Evolutionary conservation across 345 rosid genomes (phyloP), one percentile per base, ranked within the genome.

Genomic region (Gossypium anomalum): DNA sequence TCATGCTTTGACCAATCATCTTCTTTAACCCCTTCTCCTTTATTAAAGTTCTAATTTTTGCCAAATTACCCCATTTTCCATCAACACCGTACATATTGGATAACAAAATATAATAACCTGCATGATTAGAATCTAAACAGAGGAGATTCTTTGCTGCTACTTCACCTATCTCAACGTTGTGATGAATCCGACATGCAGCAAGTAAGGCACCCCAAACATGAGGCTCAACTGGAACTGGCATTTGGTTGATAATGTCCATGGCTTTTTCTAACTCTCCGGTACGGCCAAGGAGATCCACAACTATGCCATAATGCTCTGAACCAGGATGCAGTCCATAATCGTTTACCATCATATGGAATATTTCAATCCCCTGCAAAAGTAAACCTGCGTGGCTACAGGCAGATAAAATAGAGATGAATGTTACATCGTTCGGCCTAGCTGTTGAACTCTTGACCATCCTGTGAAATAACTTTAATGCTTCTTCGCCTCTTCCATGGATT

Each of bases 231-330:
- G 82, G 75, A 63, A 78, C 78, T 57, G 89, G 85, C 87, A 86
- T 84, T 58, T 43, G 72, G 34, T 51, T 74, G 22, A 82, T 78
- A 19, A 89, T 67, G 51, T 82, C 80, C 75, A 78, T 53, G 8
- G 90, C 94, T 69, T 78, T 72, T 22, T 76, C 80, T 72, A 89
- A 20, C 61, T 82, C 80, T 62, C 92, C 90, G 8, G 52, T 72
- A 20, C 88, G 90, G 53, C 88, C 92, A 47, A 87, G 88, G 71
- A 89, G 90, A 81, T 89, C 94, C 58, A 88, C 90, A 79, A 86
- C 49, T 45, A 87, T 86, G 41, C 87, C 84, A 63, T 85, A 89
- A 62, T 88, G 90, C 75, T 88, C 87, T 3, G 80, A 63, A 79
- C 38, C 76, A 3, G 84, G 89, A 57, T 66, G 74, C 76, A 81